Base-by-base conservation (phyloP, 176 grass and related monocot genomes). In the Aechmea fasciata region DNA sequence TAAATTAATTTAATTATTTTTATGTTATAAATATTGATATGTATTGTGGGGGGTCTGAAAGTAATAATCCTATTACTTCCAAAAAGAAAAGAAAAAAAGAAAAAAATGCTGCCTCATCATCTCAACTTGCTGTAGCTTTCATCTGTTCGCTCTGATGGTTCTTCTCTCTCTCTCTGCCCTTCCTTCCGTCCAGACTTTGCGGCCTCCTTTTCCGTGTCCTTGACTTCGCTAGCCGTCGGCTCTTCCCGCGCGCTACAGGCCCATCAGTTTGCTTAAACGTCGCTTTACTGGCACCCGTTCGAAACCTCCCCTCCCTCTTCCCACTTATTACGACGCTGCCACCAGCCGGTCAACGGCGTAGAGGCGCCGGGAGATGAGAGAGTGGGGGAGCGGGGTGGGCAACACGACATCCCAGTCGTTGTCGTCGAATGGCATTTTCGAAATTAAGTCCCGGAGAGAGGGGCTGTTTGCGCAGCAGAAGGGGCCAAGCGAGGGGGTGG, bases 311-410 rank as follows among this genome's bases (percentile, higher is more conserved):
- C 76, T 65, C 48, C 2, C 1, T 26, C 13, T 47, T 51, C 20
- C 8, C 6, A 3, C 20, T 15, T 63, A 64, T 50, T 71, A 72
- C 77, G 2, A 65, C 15, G 28, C 61, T 4, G 22, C 57, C 77
- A 64, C 57, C 20, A 20, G 3, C 20, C 77, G 12, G 77, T 79
- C 68, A 79, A 79, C 76, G 67, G 48, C 49, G 47, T 3, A 12
- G 13, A 13, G 51, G 28, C 5, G 57, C 62, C 72, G 33, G 52
- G 12, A 73, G 22, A 28, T 57, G 22, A 73, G 52, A 28, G n/a
- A 1, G 22, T 1, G 22, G 4, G 1, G 25, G 3, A 2, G 51
- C 54, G 33, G 17, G 51, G 76, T 66, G 76, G 47, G 10, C 18
- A 64, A 15, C 77, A 71, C 66, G 48, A 71, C 64, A 2, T 71